phyloP scores from a whole-genome alignment of 495 filamentous ascomycete genomes.

The Podospora bellae-mahoneyi region DNA sequence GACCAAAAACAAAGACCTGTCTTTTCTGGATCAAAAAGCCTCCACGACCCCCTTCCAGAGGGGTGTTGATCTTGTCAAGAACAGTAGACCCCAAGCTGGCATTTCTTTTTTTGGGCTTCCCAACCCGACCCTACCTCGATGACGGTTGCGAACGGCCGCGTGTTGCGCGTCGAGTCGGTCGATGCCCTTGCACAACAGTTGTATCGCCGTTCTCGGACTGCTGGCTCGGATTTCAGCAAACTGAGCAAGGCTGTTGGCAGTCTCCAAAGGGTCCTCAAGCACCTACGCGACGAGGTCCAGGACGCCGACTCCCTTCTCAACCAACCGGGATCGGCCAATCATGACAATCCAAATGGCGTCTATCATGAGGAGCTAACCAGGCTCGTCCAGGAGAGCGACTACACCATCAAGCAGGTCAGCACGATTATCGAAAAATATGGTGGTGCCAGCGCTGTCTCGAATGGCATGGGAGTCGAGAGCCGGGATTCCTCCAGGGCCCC shows the following conservation, averaged over 20 bases:
- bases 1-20: neutral
- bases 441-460: slow-evolving; percentile 18
- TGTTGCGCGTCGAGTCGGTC: slow-evolving; percentile 40
- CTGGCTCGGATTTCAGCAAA: slow-evolving; percentile 39
- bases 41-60: neutral
- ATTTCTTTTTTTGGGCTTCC: slow-evolving; percentile 1
- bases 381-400: slow-evolving; percentile 49
- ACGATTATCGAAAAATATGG: slow-evolving; percentile 43
- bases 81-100: neutral
- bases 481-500: neutral
- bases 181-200: slow-evolving; percentile 42
- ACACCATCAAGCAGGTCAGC: slow-evolving; percentile 46
- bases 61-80: neutral
- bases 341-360: slow-evolving; percentile 20
- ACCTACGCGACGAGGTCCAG: slow-evolving; percentile 48
- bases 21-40: neutral
- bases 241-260: slow-evolving; percentile 38
- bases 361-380: slow-evolving; percentile 43
- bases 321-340: slow-evolving; percentile 22
- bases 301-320: slow-evolving; percentile 49
- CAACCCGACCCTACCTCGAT: slow-evolving; percentile 19
- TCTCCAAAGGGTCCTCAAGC: slow-evolving; percentile 46
- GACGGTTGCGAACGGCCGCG: slow-evolving; percentile 19
- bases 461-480: slow-evolving; percentile 1
- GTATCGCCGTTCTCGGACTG: slow-evolving; percentile 37